A percentile compares a stretch with the other conserved stretches of the same genome.
Conservation (phyloP, 306 rosid species). For the Prunus mongolica region DNA sequence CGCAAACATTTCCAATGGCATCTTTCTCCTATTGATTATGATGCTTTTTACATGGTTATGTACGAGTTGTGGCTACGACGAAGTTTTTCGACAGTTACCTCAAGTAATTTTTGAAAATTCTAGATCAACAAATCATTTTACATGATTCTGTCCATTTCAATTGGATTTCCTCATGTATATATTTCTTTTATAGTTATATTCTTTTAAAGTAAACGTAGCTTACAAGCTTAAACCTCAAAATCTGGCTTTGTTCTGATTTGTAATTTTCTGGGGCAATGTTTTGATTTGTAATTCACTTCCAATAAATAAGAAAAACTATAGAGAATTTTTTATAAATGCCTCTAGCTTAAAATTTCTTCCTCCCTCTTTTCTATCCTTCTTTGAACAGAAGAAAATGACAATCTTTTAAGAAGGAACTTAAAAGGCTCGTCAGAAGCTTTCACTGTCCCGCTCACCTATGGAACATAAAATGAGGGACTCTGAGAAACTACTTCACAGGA, state of each 20-base stretch:
- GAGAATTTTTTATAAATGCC: background rate
- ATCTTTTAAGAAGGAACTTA: background rate
- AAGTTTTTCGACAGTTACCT: conserved; percentile 37
- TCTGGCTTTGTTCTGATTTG: background rate
- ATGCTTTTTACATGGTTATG: conserved; percentile 82
- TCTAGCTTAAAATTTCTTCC: background rate
- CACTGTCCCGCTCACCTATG: too few species aligned
- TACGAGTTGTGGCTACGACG: conserved; percentile 85
- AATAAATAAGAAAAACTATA: background rate
- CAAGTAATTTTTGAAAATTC: background rate
- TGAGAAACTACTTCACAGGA: too few species aligned
- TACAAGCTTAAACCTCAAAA: background rate
- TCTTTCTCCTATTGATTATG: conserved; percentile 52
- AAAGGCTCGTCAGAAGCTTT: too few species aligned
- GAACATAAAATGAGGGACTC: too few species aligned
- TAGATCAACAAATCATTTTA: background rate
- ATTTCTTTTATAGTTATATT: background rate
- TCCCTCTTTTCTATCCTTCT: background rate
- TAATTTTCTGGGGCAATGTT: background rate
- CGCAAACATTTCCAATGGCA: conserved; percentile 86
- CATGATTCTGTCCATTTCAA: background rate
- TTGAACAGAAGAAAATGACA: background rate
- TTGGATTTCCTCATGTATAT: background rate
- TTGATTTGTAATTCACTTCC: background rate
- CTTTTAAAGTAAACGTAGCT: conserved; percentile 3